These are phyloP conservation scores for Kwoniella newhampshirensis DNA, from an alignment of 768 basidiomycete species.

Conservation along the genomic window DNA sequence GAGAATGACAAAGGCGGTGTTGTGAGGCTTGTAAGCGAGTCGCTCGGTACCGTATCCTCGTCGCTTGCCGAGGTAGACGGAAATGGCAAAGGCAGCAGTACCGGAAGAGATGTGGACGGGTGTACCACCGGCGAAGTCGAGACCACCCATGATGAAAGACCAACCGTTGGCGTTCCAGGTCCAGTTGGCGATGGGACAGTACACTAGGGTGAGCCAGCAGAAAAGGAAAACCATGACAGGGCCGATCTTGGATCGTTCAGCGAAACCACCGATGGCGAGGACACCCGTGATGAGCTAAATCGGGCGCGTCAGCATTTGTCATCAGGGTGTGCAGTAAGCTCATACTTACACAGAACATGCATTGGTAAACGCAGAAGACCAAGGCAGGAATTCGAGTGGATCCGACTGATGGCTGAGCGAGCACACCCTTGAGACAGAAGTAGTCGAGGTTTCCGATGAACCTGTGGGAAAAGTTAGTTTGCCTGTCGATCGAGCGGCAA, in stretches of 20 bases:
- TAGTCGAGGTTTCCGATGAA: conserved; percentile 84
- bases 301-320: background rate
- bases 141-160: conserved; percentile 71
- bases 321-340: background rate
- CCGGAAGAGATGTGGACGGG: conserved; percentile 57
- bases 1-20: conserved; percentile 76
- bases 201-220: conserved; percentile 81
- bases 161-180: conserved; percentile 71
- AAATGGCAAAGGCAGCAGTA: conserved; percentile 77
- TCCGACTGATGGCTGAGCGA: conserved; percentile 71
- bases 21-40: conserved; percentile 74
- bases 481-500: conserved; percentile 1
- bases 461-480: conserved; percentile 1
- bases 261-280: conserved; percentile 60
- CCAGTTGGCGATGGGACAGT: conserved; percentile 85
- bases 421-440: conserved; percentile 72
- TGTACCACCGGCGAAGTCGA: conserved; percentile 76
- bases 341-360: conserved; percentile 47
- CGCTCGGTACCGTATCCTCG: conserved; percentile 58
- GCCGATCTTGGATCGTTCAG: conserved; percentile 79
- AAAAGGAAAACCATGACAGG: conserved; percentile 76
- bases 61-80: conserved; percentile 81
- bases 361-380: conserved; percentile 73
- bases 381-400: conserved; percentile 77
- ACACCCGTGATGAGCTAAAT: conserved; percentile 47